A percentile compares a stretch with the other conserved stretches of the same genome.
Evolutionary conservation across 306 rosid genomes (phyloP).

Genomic region (Elaeagnus macrophylla): DNA sequence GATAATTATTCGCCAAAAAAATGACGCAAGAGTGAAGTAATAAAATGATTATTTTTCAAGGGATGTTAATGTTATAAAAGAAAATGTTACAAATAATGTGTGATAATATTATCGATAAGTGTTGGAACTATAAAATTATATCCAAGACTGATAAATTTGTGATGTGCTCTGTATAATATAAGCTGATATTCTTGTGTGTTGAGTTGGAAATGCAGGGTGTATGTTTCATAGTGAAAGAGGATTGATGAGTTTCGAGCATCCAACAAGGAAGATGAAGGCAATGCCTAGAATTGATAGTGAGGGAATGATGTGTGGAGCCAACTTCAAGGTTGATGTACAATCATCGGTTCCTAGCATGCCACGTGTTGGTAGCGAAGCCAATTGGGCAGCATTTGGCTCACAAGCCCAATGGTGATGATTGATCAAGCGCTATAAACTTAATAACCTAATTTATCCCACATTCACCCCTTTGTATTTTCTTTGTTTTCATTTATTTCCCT

Average conservation of each 20-base stretch:
- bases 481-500: no score
- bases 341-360: conserved; percentile 61
- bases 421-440: not conserved
- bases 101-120: no score
- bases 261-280: conserved; percentile 81
- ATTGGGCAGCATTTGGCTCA: conserved; percentile 71
- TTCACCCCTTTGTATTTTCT: no score
- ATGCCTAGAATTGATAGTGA: conserved; percentile 92
- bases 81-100: no score
- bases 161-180: not conserved
- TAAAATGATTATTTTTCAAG: no score
- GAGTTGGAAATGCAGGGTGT: conserved; percentile 50
- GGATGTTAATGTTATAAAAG: no score
- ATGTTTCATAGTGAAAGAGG: conserved; percentile 87
- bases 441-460: no score
- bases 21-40: no score
- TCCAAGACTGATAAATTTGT: not conserved
- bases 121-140: no score
- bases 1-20: no score
- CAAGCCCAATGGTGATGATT: conserved; percentile 6
- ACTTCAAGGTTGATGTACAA: conserved; percentile 73
- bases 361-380: conserved; percentile 97
- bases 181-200: not conserved
- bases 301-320: conserved; percentile 90
- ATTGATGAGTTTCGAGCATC: conserved; percentile 73